Base-by-base conservation (phyloP, 2,329 filamentous ascomycete species). In the Colletotrichum navitas region DNA sequence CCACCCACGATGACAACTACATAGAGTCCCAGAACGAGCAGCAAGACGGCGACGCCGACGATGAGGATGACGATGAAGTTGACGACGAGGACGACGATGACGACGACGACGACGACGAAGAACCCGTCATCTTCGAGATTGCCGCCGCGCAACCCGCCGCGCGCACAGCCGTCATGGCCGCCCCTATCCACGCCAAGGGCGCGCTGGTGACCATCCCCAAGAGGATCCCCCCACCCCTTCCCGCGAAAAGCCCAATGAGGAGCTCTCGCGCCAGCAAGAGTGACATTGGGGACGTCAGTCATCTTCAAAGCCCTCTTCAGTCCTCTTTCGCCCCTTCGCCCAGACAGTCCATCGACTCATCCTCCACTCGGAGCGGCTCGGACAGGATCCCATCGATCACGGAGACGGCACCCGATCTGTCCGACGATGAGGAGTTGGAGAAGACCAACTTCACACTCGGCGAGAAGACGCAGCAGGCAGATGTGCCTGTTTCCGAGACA, bases 201-300 rank as follows among this genome's bases (percentile, higher is more conserved):
- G 92, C 92, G 62, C 85, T 98, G 62, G 93, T 98, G 36, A 94
- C 90, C 56, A 97, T 98, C 70, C 90, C 93, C 16, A 97, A 95
- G 82, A 89, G 94, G 45, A 82, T 91, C 1, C 89, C 94, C 1
- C 94, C 95, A 1, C 90, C 93, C 11, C 87, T 97, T 16, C 95
- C 95, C 1, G 87, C 89, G 3, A 87, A 94, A 59, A 97, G 93
- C 78, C 92, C 94, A 1, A 90, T 91, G 80, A 75, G 93, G 85
- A 78, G 81, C 29, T 89, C 88, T 4, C 81, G 85, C 52, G 83
- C 81, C 3, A 85, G 84, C 75, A 86, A 83, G 78, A 79, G 87
- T 80, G 81, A 93, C 81, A 84, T 93, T 86, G 77, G 90, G 82
- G 79, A 95, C 83, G 79, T 93, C 3, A 76, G 79, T 74, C 72